Conservation (phyloP, 2,329 filamentous ascomycete species). For the Plectosphaerella plurivora region DNA sequence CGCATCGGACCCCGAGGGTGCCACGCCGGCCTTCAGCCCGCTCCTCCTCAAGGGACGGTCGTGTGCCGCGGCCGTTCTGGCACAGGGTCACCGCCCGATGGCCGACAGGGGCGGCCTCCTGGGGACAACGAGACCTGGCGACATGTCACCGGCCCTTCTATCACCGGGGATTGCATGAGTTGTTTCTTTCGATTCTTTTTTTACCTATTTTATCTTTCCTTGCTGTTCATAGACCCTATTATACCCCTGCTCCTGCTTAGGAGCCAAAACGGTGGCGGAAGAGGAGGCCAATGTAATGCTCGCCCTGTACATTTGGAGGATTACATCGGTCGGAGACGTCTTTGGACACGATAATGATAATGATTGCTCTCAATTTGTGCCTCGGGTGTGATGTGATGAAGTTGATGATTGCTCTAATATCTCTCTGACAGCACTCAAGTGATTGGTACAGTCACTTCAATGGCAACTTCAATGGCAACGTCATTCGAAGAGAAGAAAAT, state of each 20-base stretch:
- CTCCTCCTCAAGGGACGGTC: conserved; percentile 40
- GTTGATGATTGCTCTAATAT: too few relatives aligned
- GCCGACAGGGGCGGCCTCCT: conserved; percentile 16
- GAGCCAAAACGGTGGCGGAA: not conserved
- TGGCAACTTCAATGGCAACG: too few relatives aligned
- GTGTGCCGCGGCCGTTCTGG: conserved; percentile 48
- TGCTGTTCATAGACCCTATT: not conserved
- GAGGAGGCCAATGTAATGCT: not conserved
- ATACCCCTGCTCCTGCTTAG: not conserved
- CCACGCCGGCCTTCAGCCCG: conserved; percentile 39
- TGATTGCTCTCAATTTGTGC: not conserved
- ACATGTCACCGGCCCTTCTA: not conserved
- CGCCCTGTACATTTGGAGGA: not conserved
- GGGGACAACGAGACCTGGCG: not conserved
- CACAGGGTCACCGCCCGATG: conserved; percentile 37
- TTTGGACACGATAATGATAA: too few relatives aligned
- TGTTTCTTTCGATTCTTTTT: not conserved
- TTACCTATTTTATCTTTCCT: not conserved
- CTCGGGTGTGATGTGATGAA: not conserved
- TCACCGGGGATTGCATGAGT: not conserved
- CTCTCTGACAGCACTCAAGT: too few relatives aligned
- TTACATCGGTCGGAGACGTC: not conserved
- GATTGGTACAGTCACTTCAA: too few relatives aligned
- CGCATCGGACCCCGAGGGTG: conserved; percentile 24
- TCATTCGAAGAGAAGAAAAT: too few relatives aligned